Percentiles rank a stretch among this genome's conserved stretches.
These are phyloP conservation scores for Cenococcum geophilum DNA, from an alignment of 495 filamentous ascomycete species.

Conservation along the genomic window DNA sequence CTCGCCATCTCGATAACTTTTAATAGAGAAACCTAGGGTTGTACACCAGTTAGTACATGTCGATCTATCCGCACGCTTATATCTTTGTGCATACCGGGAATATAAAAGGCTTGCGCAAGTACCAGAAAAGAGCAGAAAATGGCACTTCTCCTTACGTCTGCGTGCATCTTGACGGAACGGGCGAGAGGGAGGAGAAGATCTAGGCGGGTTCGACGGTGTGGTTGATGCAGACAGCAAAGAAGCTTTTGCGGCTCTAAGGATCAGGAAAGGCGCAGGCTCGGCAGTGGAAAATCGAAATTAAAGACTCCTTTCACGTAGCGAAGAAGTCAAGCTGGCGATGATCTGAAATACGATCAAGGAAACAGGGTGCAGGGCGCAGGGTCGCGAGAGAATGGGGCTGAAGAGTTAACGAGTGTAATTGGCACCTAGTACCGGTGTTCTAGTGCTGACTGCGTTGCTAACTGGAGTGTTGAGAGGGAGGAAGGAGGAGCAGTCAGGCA, in stretches of 20 bases:
- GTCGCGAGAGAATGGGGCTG: background rate
- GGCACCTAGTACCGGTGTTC: conserved; percentile 13
- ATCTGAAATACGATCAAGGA: background rate
- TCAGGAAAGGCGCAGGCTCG: background rate
- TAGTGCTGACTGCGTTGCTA: background rate
- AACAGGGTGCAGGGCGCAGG: background rate
- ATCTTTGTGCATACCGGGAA: conserved; percentile 23
- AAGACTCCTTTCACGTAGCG: background rate
- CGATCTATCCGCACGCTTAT: background rate
- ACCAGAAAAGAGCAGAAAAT: conserved; percentile 17
- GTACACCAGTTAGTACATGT: background rate
- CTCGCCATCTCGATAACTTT: conserved; percentile 73
- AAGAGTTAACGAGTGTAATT: conserved; percentile 11
- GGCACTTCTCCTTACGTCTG: conserved; percentile 17
- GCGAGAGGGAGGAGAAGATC: background rate
- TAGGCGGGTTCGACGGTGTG: background rate
- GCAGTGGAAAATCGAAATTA: conserved; percentile 1
- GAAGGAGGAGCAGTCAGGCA: too few relatives aligned
- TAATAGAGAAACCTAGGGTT: conserved; percentile 51
- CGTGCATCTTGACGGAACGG: conserved; percentile 18
- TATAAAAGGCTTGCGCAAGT: conserved; percentile 26
- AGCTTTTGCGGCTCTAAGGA: background rate
- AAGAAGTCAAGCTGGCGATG: background rate
- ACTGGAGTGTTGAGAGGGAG: too few relatives aligned
- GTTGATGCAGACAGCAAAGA: background rate